phyloP scores from a whole-genome alignment of 306 rosid species.

The Dryas alaskensis region DNA sequence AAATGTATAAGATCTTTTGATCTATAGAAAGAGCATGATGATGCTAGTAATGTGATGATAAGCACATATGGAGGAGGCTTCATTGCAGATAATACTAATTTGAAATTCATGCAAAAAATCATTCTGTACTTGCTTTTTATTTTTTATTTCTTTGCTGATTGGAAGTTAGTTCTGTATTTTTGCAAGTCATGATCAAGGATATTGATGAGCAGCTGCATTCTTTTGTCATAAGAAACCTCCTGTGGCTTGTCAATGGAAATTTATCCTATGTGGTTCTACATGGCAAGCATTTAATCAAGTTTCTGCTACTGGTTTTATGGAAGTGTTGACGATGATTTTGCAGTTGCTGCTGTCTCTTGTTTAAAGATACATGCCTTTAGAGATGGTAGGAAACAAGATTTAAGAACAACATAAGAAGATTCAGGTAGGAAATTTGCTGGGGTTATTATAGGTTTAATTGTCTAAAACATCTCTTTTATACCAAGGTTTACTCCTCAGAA shows the following conservation, averaged over 20 bases:
- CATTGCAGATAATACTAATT: not conserved
- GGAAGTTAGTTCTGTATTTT: not conserved
- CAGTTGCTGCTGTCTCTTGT: not conserved
- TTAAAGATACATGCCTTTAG: not conserved
- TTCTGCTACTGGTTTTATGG: not conserved
- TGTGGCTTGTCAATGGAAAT: not conserved
- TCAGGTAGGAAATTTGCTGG: not conserved
- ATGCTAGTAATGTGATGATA: too few relatives aligned
- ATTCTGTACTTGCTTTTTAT: not conserved
- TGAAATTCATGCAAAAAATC: too few relatives aligned
- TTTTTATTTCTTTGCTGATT: not conserved
- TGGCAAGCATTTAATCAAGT: not conserved
- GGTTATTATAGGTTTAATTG: not conserved
- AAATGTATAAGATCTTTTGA: too few relatives aligned
- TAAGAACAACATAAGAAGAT: not conserved
- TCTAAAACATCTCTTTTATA: too few relatives aligned
- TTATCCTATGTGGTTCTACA: not conserved
- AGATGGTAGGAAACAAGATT: not conserved
- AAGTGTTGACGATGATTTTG: not conserved
- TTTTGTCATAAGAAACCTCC: not conserved
- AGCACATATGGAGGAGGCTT: not conserved
- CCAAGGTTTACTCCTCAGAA: too few relatives aligned
- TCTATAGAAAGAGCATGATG: too few relatives aligned
- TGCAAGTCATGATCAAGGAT: not conserved
- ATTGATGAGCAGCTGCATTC: slow-evolving; percentile 5